Evolutionary conservation across 2,329 filamentous ascomycete genomes (phyloP).

Genomic region (Alternaria consortialis): DNA sequence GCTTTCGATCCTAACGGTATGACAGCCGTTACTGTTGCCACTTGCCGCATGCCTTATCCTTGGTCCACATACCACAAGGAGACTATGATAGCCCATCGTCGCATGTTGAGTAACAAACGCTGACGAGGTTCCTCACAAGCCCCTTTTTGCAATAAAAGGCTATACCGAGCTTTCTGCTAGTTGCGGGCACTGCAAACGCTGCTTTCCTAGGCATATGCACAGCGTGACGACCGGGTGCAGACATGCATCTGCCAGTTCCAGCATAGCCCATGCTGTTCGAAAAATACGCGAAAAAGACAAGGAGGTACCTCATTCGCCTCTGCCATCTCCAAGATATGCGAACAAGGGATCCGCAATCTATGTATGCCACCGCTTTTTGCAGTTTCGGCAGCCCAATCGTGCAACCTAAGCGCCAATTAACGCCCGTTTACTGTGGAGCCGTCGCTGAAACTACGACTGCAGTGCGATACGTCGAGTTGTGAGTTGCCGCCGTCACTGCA

Average conservation of each 20-base stretch:
- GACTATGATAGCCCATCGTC: constrained; percentile 24
- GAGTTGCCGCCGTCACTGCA: constrained; percentile 42
- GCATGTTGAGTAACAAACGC: constrained; percentile 19
- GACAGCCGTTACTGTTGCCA: constrained; percentile 36
- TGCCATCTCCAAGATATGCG: constrained; percentile 31
- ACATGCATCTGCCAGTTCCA: constrained; percentile 12
- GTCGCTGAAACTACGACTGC: constrained; percentile 37
- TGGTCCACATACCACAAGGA: constrained; percentile 25
- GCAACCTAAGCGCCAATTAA: constrained; percentile 40
- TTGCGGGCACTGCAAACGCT: not conserved
- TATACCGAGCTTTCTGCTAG: not conserved
- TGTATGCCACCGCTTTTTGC: constrained; percentile 47
- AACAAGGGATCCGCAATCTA: constrained; percentile 41
- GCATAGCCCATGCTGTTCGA: constrained; percentile 25
- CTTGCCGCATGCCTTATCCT: constrained; percentile 19
- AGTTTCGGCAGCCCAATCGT: constrained; percentile 33
- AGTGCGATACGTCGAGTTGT: constrained; percentile 44
- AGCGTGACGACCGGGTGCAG: constrained; percentile 7
- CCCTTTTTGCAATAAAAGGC: constrained; percentile 10
- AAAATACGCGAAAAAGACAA: constrained; percentile 21
- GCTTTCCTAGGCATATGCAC: constrained; percentile 12
- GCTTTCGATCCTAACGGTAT: constrained; percentile 30
- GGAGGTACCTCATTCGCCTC: constrained; percentile 29
- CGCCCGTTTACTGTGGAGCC: constrained; percentile 22
- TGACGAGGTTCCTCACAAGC: constrained; percentile 3